Conservation (phyloP, 2,329 filamentous ascomycete genomes). For the Epichloe sp. region DNA sequence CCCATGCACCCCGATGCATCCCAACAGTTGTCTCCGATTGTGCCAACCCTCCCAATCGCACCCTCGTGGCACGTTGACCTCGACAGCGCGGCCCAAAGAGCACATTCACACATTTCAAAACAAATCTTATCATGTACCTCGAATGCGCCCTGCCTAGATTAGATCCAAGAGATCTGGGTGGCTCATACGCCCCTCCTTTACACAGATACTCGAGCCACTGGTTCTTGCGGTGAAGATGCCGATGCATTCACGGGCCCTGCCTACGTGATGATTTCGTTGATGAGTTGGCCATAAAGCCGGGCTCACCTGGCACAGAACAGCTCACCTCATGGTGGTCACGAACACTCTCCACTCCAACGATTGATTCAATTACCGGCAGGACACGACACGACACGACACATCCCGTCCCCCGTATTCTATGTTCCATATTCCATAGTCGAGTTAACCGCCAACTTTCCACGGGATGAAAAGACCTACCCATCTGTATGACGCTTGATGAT, state of each 20-base stretch:
- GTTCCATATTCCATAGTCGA: neutral
- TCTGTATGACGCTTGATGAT: neutral
- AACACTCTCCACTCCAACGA: neutral
- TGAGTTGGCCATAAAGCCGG: neutral
- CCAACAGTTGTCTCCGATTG: neutral
- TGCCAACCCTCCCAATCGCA: neutral
- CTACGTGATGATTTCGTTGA: neutral
- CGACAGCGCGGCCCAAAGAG: neutral
- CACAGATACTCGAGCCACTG: neutral
- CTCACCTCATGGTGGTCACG: slow-evolving; percentile 1
- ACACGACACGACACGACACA: neutral
- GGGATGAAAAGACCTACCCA: neutral
- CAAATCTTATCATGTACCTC: no score
- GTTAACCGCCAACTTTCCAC: neutral
- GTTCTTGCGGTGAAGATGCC: slow-evolving; percentile 2
- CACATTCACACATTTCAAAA: neutral
- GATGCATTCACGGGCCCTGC: neutral
- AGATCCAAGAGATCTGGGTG: neutral
- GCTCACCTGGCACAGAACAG: neutral
- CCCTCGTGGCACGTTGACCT: neutral
- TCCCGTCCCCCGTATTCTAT: neutral
- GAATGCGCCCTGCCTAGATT: neutral
- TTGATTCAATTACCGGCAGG: neutral
- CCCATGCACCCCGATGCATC: slow-evolving; percentile 5
- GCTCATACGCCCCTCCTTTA: neutral